These are phyloP conservation scores for Blastobotrys parvus DNA, from an alignment of 805 yeast genomes.

Conservation along the genomic window DNA sequence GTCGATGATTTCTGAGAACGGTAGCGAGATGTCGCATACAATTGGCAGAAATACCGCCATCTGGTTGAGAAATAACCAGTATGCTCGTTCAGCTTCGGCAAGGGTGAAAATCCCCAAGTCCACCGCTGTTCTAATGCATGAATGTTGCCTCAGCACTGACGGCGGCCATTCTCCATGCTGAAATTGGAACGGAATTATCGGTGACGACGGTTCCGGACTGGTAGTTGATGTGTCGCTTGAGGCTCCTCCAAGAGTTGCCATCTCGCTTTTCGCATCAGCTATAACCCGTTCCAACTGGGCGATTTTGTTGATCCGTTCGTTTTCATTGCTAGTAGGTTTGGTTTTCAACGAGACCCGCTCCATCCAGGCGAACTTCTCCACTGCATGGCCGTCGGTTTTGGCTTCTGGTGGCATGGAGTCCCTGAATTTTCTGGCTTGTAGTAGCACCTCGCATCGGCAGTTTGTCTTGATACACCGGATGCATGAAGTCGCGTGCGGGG, in stretches of 20 bases:
- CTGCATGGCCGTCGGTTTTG: background rate
- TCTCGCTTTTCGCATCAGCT: background rate
- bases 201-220: background rate
- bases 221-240: background rate
- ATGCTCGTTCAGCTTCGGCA: no score
- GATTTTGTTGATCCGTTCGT: background rate
- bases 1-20: no score
- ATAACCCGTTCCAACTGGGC: background rate
- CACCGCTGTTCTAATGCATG: no score
- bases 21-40: no score
- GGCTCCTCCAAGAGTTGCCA: background rate
- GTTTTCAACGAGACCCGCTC: background rate
- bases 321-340: background rate
- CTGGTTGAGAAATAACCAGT: no score
- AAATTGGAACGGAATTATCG: background rate
- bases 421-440: background rate
- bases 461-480: constrained; percentile 16
- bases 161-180: background rate
- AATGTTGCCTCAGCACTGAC: no score
- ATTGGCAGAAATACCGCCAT: no score
- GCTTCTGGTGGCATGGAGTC: background rate
- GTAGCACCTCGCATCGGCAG: constrained; percentile 6
- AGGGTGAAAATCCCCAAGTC: no score
- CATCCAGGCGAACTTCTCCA: background rate
- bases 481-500: constrained; percentile 9